These are phyloP conservation scores for Spinacia oleracea DNA, from an alignment of 179 eudicot genomes.

Conservation along the genomic window DNA sequence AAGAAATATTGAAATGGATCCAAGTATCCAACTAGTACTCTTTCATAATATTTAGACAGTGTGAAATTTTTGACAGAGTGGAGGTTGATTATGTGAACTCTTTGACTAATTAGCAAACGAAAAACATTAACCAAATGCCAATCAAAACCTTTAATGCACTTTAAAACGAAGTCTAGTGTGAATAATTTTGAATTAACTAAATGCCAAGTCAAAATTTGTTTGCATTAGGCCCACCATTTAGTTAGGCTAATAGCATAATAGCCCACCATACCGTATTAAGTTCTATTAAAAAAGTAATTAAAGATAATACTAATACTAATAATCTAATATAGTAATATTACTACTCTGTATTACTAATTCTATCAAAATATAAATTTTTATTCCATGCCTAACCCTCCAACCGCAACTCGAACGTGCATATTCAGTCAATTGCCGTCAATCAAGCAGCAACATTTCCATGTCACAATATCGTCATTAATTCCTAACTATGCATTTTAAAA, in stretches of 20 bases:
- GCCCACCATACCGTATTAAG: slow-evolving; percentile 5
- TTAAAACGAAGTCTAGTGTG: not conserved
- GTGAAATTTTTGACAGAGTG: not conserved
- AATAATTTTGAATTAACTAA: not conserved
- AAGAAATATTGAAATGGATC: too few relatives aligned
- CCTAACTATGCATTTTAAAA: not conserved
- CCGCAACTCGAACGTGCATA: slow-evolving; percentile 29
- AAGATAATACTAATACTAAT: not conserved
- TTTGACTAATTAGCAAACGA: not conserved
- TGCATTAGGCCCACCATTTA: slow-evolving; percentile 14
- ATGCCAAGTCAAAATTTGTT: slow-evolving; percentile 19
- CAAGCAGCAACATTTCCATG: slow-evolving; percentile 26
- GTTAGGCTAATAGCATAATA: not conserved
- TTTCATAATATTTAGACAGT: too few relatives aligned
- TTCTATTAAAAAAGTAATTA: not conserved
- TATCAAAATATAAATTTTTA: not conserved
- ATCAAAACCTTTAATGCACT: not conserved
- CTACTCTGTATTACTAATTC: too few relatives aligned
- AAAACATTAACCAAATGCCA: not conserved
- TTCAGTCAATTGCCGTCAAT: slow-evolving; percentile 44
- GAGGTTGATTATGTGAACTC: not conserved
- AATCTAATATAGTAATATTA: too few relatives aligned
- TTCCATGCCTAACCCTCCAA: not conserved
- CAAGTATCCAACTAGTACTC: too few relatives aligned
- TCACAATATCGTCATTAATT: not conserved